These are phyloP conservation scores for Penicillium decumbens DNA, from an alignment of 2,329 filamentous ascomycete genomes.

Conservation along the genomic window DNA sequence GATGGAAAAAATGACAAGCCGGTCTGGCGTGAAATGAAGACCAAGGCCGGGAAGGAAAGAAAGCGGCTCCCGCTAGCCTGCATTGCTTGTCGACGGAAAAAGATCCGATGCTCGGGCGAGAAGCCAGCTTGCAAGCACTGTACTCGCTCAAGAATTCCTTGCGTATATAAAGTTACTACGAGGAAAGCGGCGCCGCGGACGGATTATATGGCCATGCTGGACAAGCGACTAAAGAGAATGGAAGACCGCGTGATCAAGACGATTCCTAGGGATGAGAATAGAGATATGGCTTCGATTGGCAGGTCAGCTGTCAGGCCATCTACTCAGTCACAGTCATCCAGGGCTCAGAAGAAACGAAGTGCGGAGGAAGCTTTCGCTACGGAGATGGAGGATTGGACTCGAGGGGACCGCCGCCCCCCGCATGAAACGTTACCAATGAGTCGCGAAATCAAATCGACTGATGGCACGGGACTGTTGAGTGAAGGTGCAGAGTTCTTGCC, in stretches of 20 bases:
- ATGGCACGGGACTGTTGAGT: constrained; percentile 70
- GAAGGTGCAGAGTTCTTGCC: constrained; percentile 83
- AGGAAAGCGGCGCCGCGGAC: constrained; percentile 90
- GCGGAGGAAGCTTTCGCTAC: constrained; percentile 83
- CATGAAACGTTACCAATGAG: constrained; percentile 51
- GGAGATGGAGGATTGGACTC: constrained; percentile 77
- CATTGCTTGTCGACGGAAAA: constrained; percentile 92
- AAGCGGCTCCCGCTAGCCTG: constrained; percentile 90
- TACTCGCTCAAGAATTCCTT: constrained; percentile 83
- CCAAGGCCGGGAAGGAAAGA: constrained; percentile 90
- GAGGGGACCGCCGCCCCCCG: constrained; percentile 50
- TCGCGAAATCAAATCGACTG: constrained; percentile 58
- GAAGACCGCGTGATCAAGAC: constrained; percentile 96
- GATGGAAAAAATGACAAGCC: constrained; percentile 49
- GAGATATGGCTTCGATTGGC: constrained; percentile 62
- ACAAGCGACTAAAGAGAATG: constrained; percentile 93
- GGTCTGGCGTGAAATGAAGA: constrained; percentile 79
- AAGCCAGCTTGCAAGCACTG: constrained; percentile 98
- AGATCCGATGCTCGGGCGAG: constrained; percentile 95
- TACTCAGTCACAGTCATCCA: constrained; percentile 54
- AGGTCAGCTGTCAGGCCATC: constrained; percentile 81
- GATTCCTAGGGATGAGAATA: constrained; percentile 79
- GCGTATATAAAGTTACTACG: constrained; percentile 95
- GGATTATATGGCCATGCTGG: constrained; percentile 98
- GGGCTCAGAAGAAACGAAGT: constrained; percentile 68